phyloP scores from a whole-genome alignment of 768 basidiomycete genomes.

The Lentinula aciculospora region DNA sequence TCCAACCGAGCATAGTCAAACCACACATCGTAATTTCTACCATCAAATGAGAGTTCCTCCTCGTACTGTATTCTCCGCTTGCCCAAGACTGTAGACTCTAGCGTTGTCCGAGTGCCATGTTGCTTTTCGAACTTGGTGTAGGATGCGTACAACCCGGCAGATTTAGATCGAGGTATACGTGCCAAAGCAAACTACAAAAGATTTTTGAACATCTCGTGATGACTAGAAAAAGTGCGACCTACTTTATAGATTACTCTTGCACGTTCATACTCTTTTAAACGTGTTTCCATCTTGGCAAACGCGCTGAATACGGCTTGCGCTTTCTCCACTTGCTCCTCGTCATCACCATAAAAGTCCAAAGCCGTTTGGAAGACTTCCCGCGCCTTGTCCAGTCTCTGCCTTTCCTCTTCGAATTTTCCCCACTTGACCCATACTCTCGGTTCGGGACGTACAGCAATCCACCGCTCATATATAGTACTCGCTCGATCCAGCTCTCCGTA shows the following conservation, averaged over 20 bases:
- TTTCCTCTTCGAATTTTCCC: slow-evolving; percentile 86
- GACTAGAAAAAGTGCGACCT: slow-evolving; percentile 10
- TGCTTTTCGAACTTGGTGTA: slow-evolving; percentile 99
- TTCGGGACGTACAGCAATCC: slow-evolving; percentile 73
- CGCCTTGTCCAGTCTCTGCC: slow-evolving; percentile 67
- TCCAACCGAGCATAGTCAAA: slow-evolving; percentile 94
- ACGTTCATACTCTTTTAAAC: slow-evolving; percentile 94
- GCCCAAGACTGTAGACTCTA: slow-evolving; percentile 92
- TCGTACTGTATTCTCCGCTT: slow-evolving; percentile 99
- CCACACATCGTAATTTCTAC: slow-evolving; percentile 96
- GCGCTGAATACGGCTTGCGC: slow-evolving; percentile 87
- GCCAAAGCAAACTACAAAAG: slow-evolving; percentile 81
- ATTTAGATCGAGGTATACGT: slow-evolving; percentile 89
- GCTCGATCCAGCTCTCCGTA: slow-evolving; percentile 91
- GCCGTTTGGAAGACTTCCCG: slow-evolving; percentile 89
- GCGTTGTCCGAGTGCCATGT: slow-evolving; percentile 80
- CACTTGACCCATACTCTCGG: slow-evolving; percentile 83
- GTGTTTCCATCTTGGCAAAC: slow-evolving; percentile 96
- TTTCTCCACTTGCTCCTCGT: slow-evolving; percentile 90
- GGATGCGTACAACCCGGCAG: slow-evolving; percentile 78
- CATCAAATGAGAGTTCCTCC: slow-evolving; percentile 88
- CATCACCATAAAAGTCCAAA: slow-evolving; percentile 85
- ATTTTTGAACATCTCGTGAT: not conserved
- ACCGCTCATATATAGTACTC: slow-evolving; percentile 88
- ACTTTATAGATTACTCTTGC: slow-evolving; percentile 98